phyloP scores from a whole-genome alignment of 208 protist genomes.

The Leishmania amazonensis region DNA sequence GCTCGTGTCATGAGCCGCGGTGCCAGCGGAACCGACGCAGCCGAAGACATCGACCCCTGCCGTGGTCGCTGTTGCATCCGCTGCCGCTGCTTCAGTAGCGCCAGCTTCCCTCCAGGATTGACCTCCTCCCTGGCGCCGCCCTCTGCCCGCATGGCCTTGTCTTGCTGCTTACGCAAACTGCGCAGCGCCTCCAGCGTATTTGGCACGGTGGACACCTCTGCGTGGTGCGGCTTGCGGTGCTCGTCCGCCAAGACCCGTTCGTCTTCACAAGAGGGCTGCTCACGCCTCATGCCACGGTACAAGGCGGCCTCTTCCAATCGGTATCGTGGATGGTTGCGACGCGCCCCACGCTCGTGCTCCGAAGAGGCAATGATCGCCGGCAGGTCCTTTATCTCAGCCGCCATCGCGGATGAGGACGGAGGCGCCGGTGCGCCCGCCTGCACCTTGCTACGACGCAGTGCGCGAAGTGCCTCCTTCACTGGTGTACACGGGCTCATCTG shows the following conservation, averaged over 20 bases:
- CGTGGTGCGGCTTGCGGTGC: slow-evolving; percentile 14
- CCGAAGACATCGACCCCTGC: neutral
- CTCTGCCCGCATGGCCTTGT: slow-evolving; percentile 1
- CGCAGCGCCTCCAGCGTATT: slow-evolving; percentile 79
- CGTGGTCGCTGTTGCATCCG: slow-evolving; percentile 24
- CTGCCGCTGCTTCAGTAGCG: slow-evolving; percentile 66
- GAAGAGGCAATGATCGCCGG: slow-evolving; percentile 14
- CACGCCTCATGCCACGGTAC: slow-evolving; percentile 42
- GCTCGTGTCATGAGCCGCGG: neutral
- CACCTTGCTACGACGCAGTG: slow-evolving; percentile 16
- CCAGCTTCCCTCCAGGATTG: slow-evolving; percentile 38
- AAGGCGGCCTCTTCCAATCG: slow-evolving; percentile 19
- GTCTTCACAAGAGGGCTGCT: slow-evolving; percentile 29
- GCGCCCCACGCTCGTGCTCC: slow-evolving; percentile 5
- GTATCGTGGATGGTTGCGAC: slow-evolving; percentile 21
- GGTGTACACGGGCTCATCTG: neutral
- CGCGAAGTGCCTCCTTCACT: slow-evolving; percentile 20
- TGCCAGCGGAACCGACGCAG: slow-evolving; percentile 10
- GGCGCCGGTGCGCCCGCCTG: slow-evolving; percentile 6
- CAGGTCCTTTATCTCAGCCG: slow-evolving; percentile 19
- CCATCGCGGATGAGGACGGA: neutral
- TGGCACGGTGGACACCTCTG: slow-evolving; percentile 37
- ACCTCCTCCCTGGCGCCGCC: slow-evolving; percentile 9
- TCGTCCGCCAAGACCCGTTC: slow-evolving; percentile 24
- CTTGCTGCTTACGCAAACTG: slow-evolving; percentile 37